A percentile compares a stretch with the other conserved stretches of the same genome.
Conservation (phyloP, 2,329 filamentous ascomycete genomes). For the Lachnellula cervina region DNA sequence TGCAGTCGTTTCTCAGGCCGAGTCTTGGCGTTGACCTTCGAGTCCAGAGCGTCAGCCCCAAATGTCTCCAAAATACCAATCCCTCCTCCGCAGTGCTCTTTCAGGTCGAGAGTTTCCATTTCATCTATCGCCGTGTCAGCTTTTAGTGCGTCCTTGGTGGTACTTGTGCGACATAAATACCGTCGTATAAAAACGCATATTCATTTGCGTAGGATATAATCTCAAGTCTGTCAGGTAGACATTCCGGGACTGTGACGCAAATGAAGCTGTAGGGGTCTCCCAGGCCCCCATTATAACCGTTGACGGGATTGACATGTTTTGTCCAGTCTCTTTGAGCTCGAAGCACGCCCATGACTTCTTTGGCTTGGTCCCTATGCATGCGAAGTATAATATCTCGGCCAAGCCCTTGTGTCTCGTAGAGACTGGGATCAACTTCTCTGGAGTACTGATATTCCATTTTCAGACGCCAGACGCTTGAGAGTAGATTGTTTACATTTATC, state of each 20-base stretch:
- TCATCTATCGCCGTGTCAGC: too few relatives aligned
- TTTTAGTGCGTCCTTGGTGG: neutral
- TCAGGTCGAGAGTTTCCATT: neutral
- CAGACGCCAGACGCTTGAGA: neutral
- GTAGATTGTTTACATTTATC: neutral
- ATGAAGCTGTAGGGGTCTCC: neutral
- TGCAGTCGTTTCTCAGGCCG: constrained; percentile 20
- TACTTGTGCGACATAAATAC: neutral
- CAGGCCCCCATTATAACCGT: neutral
- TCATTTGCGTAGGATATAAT: neutral
- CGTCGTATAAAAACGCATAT: neutral
- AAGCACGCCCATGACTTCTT: neutral
- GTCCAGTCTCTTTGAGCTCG: constrained; percentile 2
- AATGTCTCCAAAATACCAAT: neutral
- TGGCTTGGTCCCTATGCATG: neutral
- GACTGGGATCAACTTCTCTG: neutral
- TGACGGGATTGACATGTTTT: neutral
- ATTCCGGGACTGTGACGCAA: neutral
- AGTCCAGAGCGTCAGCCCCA: neutral
- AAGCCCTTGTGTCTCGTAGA: constrained; percentile 5
- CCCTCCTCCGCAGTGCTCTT: neutral
- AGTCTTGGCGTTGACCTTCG: neutral
- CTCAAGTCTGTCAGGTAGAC: neutral
- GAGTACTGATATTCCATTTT: constrained; percentile 6
- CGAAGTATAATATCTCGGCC: constrained; percentile 1